Conservation (phyloP, 305 asterid genomes). For the Fraxinus xanthoxyloides region DNA sequence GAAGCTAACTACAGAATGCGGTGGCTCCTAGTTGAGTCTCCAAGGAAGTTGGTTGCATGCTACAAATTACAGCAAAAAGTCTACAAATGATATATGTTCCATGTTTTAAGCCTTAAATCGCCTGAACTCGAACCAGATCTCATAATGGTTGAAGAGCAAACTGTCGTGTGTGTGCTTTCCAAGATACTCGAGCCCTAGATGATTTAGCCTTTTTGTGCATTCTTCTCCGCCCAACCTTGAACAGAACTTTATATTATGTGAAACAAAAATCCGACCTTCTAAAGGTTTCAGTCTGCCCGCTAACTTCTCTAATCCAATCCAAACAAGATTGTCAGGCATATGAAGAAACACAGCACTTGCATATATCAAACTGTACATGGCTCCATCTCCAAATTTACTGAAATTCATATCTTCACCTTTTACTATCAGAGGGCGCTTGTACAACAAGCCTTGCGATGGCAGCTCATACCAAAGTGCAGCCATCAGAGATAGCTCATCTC, state of each 20-base stretch:
- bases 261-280: conserved; percentile 83
- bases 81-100: background rate
- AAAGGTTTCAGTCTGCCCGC: conserved; percentile 57
- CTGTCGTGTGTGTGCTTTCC: conserved; percentile 89
- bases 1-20: background rate
- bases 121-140: conserved; percentile 87
- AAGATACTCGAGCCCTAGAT: conserved; percentile 68
- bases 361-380: conserved; percentile 67
- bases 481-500: conserved; percentile 93
- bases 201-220: conserved; percentile 65
- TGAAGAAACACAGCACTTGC: conserved; percentile 95
- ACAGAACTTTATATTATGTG: conserved; percentile 92
- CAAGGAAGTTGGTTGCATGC: background rate
- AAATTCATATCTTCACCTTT: conserved; percentile 97
- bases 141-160: conserved; percentile 90
- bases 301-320: conserved; percentile 79
- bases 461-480: conserved; percentile 89
- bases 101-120: conserved; percentile 43
- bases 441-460: conserved; percentile 84
- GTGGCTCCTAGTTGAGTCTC: background rate
- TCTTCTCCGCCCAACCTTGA: conserved; percentile 88
- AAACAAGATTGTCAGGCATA: conserved; percentile 88
- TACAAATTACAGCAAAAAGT: conserved; percentile 1
- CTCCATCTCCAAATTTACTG: conserved; percentile 58
- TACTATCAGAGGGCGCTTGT: conserved; percentile 76